A percentile compares a stretch with the other conserved stretches of the same genome.
Conservation (phyloP, 805 yeast genomes). For the Nakazawaea sp. region DNA sequence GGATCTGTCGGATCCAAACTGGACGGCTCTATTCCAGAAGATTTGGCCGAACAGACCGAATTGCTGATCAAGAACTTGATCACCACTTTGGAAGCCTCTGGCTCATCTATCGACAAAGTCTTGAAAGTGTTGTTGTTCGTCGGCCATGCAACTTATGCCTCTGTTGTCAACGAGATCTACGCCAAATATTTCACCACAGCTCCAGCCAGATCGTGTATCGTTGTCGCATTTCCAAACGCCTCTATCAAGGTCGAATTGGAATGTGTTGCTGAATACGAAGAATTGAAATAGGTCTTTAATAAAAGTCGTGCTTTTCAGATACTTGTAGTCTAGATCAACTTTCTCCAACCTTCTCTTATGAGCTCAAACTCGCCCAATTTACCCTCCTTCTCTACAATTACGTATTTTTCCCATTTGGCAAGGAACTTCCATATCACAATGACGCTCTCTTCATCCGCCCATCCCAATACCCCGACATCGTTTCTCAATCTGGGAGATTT, state of each 20-base stretch:
- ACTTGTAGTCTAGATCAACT: conserved; percentile 15
- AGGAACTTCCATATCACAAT: conserved; percentile 69
- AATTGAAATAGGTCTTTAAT: neutral
- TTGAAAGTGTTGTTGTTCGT: conserved; percentile 38
- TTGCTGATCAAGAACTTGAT: conserved; percentile 30
- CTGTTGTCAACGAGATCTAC: conserved; percentile 32
- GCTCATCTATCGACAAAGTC: conserved; percentile 32
- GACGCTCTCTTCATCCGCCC: conserved; percentile 71
- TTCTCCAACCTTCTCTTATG: conserved; percentile 67
- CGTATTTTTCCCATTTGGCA: conserved; percentile 84
- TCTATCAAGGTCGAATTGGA: conserved; percentile 43
- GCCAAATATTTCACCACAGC: conserved; percentile 31
- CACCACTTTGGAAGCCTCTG: conserved; percentile 28
- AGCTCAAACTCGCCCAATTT: conserved; percentile 41
- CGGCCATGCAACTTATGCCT: conserved; percentile 29
- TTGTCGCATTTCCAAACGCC: conserved; percentile 41
- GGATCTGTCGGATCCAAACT: conserved; percentile 37
- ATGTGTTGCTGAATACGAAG: conserved; percentile 29
- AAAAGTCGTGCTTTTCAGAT: neutral
- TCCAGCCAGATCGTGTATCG: conserved; percentile 40
- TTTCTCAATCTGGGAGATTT: conserved; percentile 12
- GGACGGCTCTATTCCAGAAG: conserved; percentile 29
- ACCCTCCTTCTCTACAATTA: conserved; percentile 43
- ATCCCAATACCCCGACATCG: conserved; percentile 50
- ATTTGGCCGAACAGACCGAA: conserved; percentile 31